A percentile compares a stretch with the other conserved stretches of the same genome.
Conservation (phyloP, 1,139 yeast genomes). For the Blastobotrys capitulatus region DNA sequence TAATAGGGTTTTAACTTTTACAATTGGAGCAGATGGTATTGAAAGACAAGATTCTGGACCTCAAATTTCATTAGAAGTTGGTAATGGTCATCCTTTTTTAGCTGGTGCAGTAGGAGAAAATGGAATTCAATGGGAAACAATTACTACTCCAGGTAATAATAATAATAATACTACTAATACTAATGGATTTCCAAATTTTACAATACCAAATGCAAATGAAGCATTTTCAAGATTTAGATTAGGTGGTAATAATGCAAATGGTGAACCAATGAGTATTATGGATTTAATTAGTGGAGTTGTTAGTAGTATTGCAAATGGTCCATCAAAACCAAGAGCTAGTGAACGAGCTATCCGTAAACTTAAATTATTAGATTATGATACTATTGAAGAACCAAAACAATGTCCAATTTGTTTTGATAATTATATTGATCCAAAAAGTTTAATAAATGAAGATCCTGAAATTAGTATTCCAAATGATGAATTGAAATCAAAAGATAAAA, state of each 20-base stretch:
- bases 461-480: constrained; percentile 13
- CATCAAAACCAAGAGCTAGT: constrained; percentile 29
- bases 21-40: neutral
- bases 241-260: neutral
- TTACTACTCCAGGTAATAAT: no score
- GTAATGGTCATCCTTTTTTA: neutral
- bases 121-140: neutral
- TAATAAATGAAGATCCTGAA: constrained; percentile 15
- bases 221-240: no score
- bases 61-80: neutral
- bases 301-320: constrained; percentile 2
- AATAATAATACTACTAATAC: neutral
- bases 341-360: constrained; percentile 28
- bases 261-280: neutral
- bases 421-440: constrained; percentile 16
- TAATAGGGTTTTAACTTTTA: neutral
- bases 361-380: constrained; percentile 21
- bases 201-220: no score
- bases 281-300: no score
- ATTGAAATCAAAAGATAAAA: neutral
- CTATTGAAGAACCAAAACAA: constrained; percentile 26
- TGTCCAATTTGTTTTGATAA: constrained; percentile 36
- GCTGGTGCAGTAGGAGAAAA: neutral
- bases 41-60: neutral
- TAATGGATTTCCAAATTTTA: no score